phyloP scores from a whole-genome alignment of 2,329 filamentous ascomycete genomes.

The Aspergillus tanneri region DNA sequence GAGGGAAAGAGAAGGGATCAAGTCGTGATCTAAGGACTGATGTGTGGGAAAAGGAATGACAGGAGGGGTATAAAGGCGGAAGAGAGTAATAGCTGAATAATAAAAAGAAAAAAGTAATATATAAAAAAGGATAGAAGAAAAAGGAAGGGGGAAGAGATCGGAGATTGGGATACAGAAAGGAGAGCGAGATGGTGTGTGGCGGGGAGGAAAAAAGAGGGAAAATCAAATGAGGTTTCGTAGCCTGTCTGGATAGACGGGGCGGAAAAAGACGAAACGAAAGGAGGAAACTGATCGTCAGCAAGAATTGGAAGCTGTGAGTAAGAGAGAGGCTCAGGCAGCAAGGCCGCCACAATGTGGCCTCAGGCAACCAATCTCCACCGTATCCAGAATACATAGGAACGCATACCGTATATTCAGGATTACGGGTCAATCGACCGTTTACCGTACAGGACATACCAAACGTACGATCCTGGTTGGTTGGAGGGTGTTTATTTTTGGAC shows the following conservation, averaged over 20 bases:
- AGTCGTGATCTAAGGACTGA: constrained; percentile 18
- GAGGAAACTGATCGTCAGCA: constrained; percentile 22
- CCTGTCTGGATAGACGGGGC: constrained; percentile 22
- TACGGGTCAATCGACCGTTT: neutral
- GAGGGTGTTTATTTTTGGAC: constrained; percentile 17
- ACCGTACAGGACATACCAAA: constrained; percentile 8
- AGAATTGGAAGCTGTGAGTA: constrained; percentile 5
- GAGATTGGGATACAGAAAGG: constrained; percentile 8
- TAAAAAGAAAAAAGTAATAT: constrained; percentile 12
- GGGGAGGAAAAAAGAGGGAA: constrained; percentile 13
- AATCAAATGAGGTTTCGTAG: constrained; percentile 22
- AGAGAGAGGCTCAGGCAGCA: constrained; percentile 10
- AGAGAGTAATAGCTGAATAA: constrained; percentile 13
- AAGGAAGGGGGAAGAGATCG: constrained; percentile 10
- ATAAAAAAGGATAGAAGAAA: constrained; percentile 6
- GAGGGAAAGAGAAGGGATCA: constrained; percentile 7
- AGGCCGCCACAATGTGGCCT: constrained; percentile 15
- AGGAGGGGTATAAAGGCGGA: constrained; percentile 11
- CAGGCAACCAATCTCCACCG: constrained; percentile 9
- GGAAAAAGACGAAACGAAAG: constrained; percentile 22
- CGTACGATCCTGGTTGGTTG: constrained; percentile 19
- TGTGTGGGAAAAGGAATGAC: constrained; percentile 14
- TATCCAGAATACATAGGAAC: neutral
- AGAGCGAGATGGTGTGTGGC: constrained; percentile 16
- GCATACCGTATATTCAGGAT: neutral